phyloP scores from a whole-genome alignment of 1,139 yeast species.

The Diutina catenulata region DNA sequence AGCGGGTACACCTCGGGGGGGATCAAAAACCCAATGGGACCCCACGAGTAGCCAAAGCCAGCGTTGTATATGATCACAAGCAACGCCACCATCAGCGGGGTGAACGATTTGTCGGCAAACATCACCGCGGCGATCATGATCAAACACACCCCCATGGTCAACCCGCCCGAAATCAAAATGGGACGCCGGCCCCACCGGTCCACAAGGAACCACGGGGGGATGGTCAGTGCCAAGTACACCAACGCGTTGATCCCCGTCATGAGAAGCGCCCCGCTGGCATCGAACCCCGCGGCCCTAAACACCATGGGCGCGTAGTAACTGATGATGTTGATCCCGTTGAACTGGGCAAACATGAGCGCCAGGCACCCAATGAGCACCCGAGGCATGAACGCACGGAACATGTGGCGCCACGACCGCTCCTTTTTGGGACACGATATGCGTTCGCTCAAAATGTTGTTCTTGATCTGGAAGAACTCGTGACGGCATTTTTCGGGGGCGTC shows the following conservation, averaged over 20 bases:
- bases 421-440: constrained; percentile 27
- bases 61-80: constrained; percentile 41
- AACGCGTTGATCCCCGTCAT: constrained; percentile 44
- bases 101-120: constrained; percentile 23
- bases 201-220: constrained; percentile 45
- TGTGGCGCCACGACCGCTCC: constrained; percentile 33
- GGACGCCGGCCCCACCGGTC: constrained; percentile 46
- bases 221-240: constrained; percentile 34
- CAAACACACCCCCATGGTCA: constrained; percentile 34
- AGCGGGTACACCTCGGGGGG: constrained; percentile 45
- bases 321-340: constrained; percentile 44
- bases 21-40: constrained; percentile 43
- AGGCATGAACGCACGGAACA: constrained; percentile 25
- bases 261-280: constrained; percentile 34
- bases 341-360: constrained; percentile 42
- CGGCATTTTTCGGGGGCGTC: constrained; percentile 45
- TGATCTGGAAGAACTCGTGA: constrained; percentile 19
- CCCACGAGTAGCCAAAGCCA: constrained; percentile 45
- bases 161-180: constrained; percentile 36
- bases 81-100: constrained; percentile 35
- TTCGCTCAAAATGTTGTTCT: constrained; percentile 15
- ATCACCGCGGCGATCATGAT: constrained; percentile 28
- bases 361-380: constrained; percentile 39
- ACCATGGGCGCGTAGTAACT: constrained; percentile 47
- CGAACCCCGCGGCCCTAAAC: constrained; percentile 41